These are phyloP conservation scores for Candida methanosorbosa DNA, from an alignment of 805 yeast species.

Conservation along the genomic window DNA sequence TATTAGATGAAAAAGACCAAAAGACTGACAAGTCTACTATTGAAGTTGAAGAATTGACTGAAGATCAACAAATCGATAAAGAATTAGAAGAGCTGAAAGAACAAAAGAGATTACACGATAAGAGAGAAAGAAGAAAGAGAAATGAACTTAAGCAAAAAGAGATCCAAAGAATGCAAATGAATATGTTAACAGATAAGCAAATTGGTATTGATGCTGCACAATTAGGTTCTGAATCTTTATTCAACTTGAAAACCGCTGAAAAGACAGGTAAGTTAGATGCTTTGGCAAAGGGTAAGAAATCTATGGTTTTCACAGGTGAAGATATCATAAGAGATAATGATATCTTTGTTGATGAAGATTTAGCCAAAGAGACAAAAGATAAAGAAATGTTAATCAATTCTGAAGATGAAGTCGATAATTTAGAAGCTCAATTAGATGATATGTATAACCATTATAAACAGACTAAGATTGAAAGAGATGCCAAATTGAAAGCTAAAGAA, in stretches of 20 bases:
- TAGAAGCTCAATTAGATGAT: conserved; percentile 75
- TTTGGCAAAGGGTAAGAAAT: conserved; percentile 67
- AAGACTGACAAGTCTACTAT: conserved; percentile 29
- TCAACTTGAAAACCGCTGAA: conserved; percentile 78
- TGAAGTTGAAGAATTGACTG: conserved; percentile 66
- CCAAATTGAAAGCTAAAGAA: conserved; percentile 58
- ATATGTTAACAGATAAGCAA: conserved; percentile 87
- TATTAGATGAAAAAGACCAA: conserved; percentile 50
- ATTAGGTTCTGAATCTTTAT: conserved; percentile 69
- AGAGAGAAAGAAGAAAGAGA: conserved; percentile 73
- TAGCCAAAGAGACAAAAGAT: conserved; percentile 14
- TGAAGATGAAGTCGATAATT: conserved; percentile 51
- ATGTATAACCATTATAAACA: conserved; percentile 73
- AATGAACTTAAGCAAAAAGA: conserved; percentile 86
- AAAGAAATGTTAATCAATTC: conserved; percentile 16
- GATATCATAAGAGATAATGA: conserved; percentile 49
- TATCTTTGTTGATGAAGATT: conserved; percentile 43
- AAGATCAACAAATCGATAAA: conserved; percentile 82
- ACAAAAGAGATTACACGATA: conserved; percentile 57
- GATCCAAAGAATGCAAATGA: conserved; percentile 86
- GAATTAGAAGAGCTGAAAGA: conserved; percentile 71
- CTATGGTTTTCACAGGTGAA: conserved; percentile 49
- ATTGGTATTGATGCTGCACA: conserved; percentile 90
- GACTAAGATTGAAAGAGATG: conserved; percentile 57
- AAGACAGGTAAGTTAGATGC: conserved; percentile 75